Conservation (phyloP, 768 basidiomycete genomes). For the Pholiota conissans region DNA sequence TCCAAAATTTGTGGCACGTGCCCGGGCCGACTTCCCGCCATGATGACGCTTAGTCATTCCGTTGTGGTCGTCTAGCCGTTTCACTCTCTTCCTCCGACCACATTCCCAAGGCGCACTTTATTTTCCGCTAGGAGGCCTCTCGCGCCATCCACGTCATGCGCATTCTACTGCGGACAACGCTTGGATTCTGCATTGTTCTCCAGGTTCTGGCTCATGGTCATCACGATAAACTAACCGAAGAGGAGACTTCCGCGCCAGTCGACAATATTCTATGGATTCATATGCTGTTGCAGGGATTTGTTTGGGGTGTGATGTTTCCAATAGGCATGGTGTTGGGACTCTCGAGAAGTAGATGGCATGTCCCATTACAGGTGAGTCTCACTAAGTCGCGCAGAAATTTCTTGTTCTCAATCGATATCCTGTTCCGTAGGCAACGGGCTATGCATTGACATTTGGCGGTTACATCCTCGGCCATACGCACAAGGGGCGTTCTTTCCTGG, state of each 20-base stretch:
- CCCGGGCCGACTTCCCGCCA: no score
- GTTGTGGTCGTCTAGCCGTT: not conserved
- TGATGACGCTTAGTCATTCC: no score
- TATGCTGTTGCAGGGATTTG: conserved; percentile 70
- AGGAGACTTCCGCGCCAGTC: conserved; percentile 61
- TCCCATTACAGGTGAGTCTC: conserved; percentile 73
- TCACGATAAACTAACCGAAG: conserved; percentile 64
- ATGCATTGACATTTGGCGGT: conserved; percentile 69
- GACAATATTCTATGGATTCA: conserved; percentile 84
- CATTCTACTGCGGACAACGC: conserved; percentile 1
- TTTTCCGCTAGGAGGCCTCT: not conserved
- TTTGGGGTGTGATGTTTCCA: conserved; percentile 90
- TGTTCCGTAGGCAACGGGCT: conserved; percentile 53
- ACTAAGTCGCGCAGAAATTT: no score
- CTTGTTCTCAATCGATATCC: not conserved
- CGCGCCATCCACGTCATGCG: conserved; percentile 5
- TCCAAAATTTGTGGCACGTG: no score
- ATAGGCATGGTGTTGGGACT: conserved; percentile 79
- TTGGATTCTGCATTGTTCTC: conserved; percentile 16
- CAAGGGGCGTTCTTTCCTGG: conserved; percentile 72
- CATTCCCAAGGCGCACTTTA: not conserved
- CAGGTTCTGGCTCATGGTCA: conserved; percentile 56
- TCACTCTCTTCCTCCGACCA: not conserved
- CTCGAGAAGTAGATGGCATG: conserved; percentile 85
- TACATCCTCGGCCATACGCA: conserved; percentile 88